These are phyloP conservation scores for Candida xiaguanensis DNA, from an alignment of 805 yeast genomes.

Conservation along the genomic window DNA sequence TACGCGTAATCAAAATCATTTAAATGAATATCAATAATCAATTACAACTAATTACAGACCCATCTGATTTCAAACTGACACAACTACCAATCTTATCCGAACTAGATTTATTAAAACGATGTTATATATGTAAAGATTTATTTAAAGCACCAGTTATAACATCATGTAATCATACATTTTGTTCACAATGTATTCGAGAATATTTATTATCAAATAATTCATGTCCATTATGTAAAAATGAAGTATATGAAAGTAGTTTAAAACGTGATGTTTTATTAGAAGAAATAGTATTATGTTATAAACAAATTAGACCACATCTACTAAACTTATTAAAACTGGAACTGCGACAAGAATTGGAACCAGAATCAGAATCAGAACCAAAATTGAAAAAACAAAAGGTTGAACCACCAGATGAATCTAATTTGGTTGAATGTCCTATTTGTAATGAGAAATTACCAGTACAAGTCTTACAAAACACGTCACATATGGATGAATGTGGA, in stretches of 20 bases:
- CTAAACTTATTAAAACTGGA: slow-evolving; percentile 7
- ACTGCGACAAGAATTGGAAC: no score
- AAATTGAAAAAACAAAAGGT: background rate
- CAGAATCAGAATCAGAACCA: slow-evolving; percentile 1
- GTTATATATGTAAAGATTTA: slow-evolving; percentile 86
- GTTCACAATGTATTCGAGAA: slow-evolving; percentile 81
- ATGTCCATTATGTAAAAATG: slow-evolving; percentile 78
- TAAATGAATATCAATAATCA: slow-evolving; percentile 3
- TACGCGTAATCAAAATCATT: background rate
- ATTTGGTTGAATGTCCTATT: slow-evolving; percentile 61
- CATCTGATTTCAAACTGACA: slow-evolving; percentile 65
- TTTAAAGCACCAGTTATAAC: slow-evolving; percentile 77
- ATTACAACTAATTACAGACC: slow-evolving; percentile 48
- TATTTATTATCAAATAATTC: slow-evolving; percentile 53
- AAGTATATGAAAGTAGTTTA: slow-evolving; percentile 65
- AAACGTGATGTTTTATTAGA: slow-evolving; percentile 68
- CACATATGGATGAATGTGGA: slow-evolving; percentile 61
- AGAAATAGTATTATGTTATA: slow-evolving; percentile 59
- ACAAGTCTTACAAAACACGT: slow-evolving; percentile 46
- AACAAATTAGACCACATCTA: slow-evolving; percentile 14
- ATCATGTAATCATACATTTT: slow-evolving; percentile 83
- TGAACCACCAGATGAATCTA: background rate
- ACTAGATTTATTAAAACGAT: slow-evolving; percentile 69
- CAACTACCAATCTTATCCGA: slow-evolving; percentile 52
- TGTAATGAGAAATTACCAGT: slow-evolving; percentile 56